Evolutionary conservation across 2,329 filamentous ascomycete species (phyloP), one percentile per base, ranked within the genome.

Genomic region (Lachnellula hyalina): DNA sequence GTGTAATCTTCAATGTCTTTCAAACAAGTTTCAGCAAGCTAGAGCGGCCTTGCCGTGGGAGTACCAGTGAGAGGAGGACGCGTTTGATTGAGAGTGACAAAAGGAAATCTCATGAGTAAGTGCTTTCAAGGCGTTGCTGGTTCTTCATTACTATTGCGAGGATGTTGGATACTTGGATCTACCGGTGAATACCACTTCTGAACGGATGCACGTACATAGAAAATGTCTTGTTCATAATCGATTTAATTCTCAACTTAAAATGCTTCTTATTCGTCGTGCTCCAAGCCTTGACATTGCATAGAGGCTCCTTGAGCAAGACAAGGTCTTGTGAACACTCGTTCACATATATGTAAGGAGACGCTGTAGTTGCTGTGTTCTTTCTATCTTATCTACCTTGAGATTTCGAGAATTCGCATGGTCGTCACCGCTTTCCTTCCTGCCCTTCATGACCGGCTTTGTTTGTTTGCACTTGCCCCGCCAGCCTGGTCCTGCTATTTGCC

Each of bases 1-100:
- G 19, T 58, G 51, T 56, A 60, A 57, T 60, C 51, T 58, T 50
- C 35, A 36, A 11, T 36, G 19, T 3, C 4, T 42, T 42, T 42
- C 19, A 17, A 41, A 34, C n/a, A 17, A 8, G 15, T 17, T 17
- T 15, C n/a, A 17, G 7, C 19, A 17, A 4, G 40, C n/a, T 42
- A 17, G 12, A n/a, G 15, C n/a, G 40, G 40, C 40, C 40, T 42
- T 42, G 40, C n/a, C 40, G 40, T 42, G 15, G 40, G 7, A 42
- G 40, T 17, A 17, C n/a, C 35, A 11, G 35, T 21, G 19, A 21
- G 19, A 21, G 19, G 19, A 21, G 19, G 19, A 21, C 19, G 19
- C 19, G 19, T 21, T 21, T 21, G 19, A 21, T 21, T 21, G 35
- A 38, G 35, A 11, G 15, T 11, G 15, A 15, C 15, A 15, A 11